Evolutionary conservation across 768 basidiomycete species (phyloP), one percentile per base, ranked within the genome.

Genomic region (Agaricus blazei): DNA sequence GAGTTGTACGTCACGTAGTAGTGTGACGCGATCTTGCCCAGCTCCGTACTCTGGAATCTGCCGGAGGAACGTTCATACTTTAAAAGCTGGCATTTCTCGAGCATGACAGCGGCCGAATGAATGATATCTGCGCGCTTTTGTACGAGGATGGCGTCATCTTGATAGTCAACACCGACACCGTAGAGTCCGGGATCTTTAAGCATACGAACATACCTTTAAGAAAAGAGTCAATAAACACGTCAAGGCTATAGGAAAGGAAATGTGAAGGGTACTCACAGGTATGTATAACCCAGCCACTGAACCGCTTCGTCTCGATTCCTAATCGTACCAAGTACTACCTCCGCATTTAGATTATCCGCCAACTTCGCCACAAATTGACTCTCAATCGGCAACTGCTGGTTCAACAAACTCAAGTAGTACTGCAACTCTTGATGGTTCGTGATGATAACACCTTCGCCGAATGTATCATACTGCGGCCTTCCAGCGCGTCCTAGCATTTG

Each of bases 401-500:
- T 98, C 76, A 97, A 74, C 71, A 98, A 75, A 63, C 88, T 91
- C 26, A 98, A 78, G 66, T 98, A 99, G 68, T 98, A 99, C 69
- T 98, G 97, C 41, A 99, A 78, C 68, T 99, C 97, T 2, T 88
- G 83, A 64, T 98, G 95, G 67, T 95, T 98, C 41, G 97, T 99
- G 72, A 98, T 98, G 70, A 99, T 97, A 64, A 97, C 89, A 44
- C 97, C 97, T 72, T 98, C 96, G 24, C 97, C 96, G 62, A 82
- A 95, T 0, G 94, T 97, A 68, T 99, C 96, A 71, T 88, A 98
- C 68, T 98, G 95, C 12, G 96, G 97, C 51, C 96, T 84, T 65
- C 97, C 97, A 2, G 97, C 97, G 62, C 95, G 87, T 47, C 97
- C 97, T 2, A 98, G 85, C 97, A 99, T 98, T 71, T 99, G 97